These are phyloP conservation scores for Aspergillus intermedius DNA, from an alignment of 2,329 filamentous ascomycete genomes.

Conservation along the genomic window DNA sequence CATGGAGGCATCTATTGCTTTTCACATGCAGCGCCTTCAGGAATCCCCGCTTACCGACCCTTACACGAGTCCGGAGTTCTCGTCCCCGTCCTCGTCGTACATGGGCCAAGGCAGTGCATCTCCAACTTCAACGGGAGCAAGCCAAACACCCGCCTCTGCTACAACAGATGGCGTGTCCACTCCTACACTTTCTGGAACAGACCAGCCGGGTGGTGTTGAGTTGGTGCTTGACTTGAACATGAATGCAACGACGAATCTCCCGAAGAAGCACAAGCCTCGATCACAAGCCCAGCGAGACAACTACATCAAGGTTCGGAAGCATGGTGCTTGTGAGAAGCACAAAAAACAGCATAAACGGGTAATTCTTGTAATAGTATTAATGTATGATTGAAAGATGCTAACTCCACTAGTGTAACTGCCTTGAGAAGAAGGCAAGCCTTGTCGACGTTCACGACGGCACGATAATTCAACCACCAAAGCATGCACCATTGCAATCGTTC, in stretches of 20 bases:
- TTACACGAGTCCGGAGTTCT: constrained; percentile 25
- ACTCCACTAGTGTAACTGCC: constrained; percentile 32
- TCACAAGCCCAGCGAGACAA: constrained; percentile 38
- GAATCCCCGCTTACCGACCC: constrained; percentile 22
- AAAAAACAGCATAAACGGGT: constrained; percentile 39
- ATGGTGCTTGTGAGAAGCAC: constrained; percentile 40
- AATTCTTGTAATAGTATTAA: constrained; percentile 8
- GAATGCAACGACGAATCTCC: constrained; percentile 37
- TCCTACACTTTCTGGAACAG: constrained; percentile 13
- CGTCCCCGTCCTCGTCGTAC: constrained; percentile 27
- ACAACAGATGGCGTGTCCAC: constrained; percentile 5
- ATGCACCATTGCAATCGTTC: neutral
- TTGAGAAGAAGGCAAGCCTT: constrained; percentile 27
- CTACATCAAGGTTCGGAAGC: constrained; percentile 38
- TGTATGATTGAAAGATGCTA: constrained; percentile 7
- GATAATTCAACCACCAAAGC: neutral
- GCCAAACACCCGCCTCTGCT: constrained; percentile 13
- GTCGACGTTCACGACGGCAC: constrained; percentile 9
- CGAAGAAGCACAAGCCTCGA: constrained; percentile 36
- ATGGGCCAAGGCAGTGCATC: constrained; percentile 21
- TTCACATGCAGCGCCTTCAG: constrained; percentile 34
- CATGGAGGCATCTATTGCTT: constrained; percentile 35
- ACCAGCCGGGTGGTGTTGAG: constrained; percentile 24
- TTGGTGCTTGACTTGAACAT: constrained; percentile 39
- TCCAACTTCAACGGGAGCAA: constrained; percentile 16